Base-by-base conservation (phyloP, 2,329 filamentous ascomycete genomes). In the Penicillium digitatum region DNA sequence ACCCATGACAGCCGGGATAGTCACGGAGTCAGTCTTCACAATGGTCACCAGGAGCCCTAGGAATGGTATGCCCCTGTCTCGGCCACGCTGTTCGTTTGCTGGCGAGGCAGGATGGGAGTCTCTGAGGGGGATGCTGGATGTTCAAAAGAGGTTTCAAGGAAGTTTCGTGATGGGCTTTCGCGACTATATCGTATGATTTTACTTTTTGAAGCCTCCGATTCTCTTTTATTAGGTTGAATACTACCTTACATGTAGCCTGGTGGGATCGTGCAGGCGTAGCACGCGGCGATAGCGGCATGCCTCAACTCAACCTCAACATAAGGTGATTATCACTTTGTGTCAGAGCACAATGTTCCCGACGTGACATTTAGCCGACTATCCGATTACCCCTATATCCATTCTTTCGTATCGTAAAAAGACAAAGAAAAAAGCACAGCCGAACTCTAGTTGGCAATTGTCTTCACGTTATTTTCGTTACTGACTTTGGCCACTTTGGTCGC, bases 1-100 rank as follows among this genome's bases (percentile, higher is more conserved):
- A 29, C 69, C 69, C 65, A 74, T 73, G 43, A 76, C 73, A 3
- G 65, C 65, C 1, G 69, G 62, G 32, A 35, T 35, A 4, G 32
- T 16, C 16, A 35, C 16, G 3, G 32, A 7, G 16, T 16, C 32
- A 10, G 32, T 35, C 1, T 35, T 35, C 7, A 35, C 32, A 14
- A n/a, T n/a, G 16, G 6, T 11, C 2, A 34, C 32, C 32, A 34
- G 16, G 6, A 16, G 32, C 32, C 32, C 14, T n/a, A 16, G 32
- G 16, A 16, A 34, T n/a, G 32, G 32, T 7, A 34, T 7, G 32
- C 32, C 32, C 16, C 32, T 34, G 14, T 16, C 14, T 34, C 32
- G 7, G 32, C 32, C 3, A 34, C 32, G 32, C 16, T 34, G 32
- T 14, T 9, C 32, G 14, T 34, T n/a, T 34, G 32, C 32, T 34